phyloP scores from a whole-genome alignment of 225 moss, liverwort and hornwort genomes.

The Polytrichum formosum region DNA sequence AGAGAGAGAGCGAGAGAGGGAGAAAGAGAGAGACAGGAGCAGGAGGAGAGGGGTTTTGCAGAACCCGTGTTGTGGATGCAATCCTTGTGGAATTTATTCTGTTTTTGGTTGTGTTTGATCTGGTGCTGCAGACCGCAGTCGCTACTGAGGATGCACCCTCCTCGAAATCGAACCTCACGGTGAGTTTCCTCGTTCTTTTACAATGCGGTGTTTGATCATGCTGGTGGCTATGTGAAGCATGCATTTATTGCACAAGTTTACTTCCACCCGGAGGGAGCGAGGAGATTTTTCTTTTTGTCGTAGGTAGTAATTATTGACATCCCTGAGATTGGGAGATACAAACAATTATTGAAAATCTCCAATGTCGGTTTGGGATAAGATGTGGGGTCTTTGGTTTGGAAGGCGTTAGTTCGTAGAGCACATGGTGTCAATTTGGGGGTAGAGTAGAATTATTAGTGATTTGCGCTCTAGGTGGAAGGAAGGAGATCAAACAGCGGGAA shows the following conservation, averaged over 20 bases:
- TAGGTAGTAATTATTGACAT: background rate
- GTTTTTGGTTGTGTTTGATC: background rate
- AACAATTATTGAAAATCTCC: background rate
- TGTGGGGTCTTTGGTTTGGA: no score
- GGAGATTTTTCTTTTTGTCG: no score
- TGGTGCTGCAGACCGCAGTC: slow-evolving; percentile 33
- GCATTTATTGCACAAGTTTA: background rate
- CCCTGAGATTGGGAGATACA: background rate
- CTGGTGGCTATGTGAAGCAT: background rate
- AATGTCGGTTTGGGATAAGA: no score
- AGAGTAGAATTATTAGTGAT: no score
- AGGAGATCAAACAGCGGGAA: no score
- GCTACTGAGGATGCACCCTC: slow-evolving; percentile 41
- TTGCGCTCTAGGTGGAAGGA: no score
- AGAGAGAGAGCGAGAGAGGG: background rate
- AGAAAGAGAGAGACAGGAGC: background rate
- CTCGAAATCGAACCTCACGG: slow-evolving; percentile 43
- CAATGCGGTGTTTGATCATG: background rate
- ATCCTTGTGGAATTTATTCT: background rate
- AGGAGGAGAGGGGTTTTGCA: background rate
- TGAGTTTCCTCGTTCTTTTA: slow-evolving; percentile 12
- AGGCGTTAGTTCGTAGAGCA: no score
- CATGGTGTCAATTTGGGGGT: no score
- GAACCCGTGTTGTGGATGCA: background rate
- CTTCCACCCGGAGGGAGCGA: background rate